Conservation (phyloP, 345 rosid genomes). For the Salix udensis region DNA sequence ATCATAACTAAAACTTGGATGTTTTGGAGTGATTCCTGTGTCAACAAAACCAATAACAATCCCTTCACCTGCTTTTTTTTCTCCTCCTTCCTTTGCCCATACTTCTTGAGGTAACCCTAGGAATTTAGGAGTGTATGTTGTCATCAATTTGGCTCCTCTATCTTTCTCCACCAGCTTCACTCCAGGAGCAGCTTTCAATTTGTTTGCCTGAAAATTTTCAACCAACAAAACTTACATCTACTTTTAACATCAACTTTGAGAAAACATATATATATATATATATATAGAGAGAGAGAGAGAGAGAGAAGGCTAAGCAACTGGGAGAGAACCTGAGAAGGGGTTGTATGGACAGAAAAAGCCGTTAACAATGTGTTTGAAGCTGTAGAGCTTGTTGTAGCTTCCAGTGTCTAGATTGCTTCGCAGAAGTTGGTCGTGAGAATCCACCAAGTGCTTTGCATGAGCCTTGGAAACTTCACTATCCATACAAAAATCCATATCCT, state of each 20-base stretch:
- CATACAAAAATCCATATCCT: not conserved
- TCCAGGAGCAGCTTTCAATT: conserved; percentile 42
- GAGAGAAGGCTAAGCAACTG: not conserved
- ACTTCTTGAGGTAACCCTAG: conserved; percentile 51
- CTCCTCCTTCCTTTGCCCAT: conserved; percentile 49
- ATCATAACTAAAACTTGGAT: conserved; percentile 65
- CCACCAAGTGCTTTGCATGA: conserved; percentile 52
- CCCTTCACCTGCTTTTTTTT: conserved; percentile 55
- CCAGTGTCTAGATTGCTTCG: conserved; percentile 46
- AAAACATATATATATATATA: not conserved
- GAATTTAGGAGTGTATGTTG: conserved; percentile 74
- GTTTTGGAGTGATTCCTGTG: conserved; percentile 67
- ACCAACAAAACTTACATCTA: not conserved
- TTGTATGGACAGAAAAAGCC: conserved; percentile 68
- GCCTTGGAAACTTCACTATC: conserved; percentile 34
- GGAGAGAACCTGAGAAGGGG: conserved; percentile 61
- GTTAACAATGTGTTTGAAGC: conserved; percentile 72
- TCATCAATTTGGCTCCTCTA: conserved; percentile 76
- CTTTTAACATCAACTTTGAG: not conserved
- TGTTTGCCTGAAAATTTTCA: conserved; percentile 45
- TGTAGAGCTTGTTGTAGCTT: conserved; percentile 73
- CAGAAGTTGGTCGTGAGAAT: conserved; percentile 60
- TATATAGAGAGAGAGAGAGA: too few species aligned
- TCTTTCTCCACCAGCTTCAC: conserved; percentile 74
- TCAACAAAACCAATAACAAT: conserved; percentile 76